Conservation (phyloP, 2,329 filamentous ascomycete species). For the Botrytis cinerea region DNA sequence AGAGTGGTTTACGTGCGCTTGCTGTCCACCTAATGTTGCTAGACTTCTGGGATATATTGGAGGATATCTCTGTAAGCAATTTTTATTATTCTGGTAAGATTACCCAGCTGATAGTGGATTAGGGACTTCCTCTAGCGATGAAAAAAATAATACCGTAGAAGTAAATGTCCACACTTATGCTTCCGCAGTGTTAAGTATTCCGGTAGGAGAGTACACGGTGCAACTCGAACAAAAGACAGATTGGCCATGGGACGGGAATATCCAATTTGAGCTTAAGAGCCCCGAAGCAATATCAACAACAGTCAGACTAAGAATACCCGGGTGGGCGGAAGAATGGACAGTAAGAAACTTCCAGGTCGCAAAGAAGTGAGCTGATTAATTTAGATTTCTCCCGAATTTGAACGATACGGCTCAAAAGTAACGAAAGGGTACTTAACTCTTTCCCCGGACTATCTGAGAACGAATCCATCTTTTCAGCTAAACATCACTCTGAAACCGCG, state of each 20-base stretch:
- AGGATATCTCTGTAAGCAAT: conserved; percentile 55
- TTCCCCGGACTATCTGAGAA: conserved; percentile 44
- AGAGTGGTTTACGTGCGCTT: conserved; percentile 61
- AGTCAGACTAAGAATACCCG: conserved; percentile 55
- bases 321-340: conserved; percentile 49
- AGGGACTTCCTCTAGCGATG: conserved; percentile 22
- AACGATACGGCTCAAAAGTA: conserved; percentile 1
- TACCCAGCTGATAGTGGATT: background rate
- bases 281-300: conserved; percentile 42
- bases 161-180: conserved; percentile 60
- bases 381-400: conserved; percentile 26
- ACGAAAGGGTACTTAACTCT: conserved; percentile 54
- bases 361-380: conserved; percentile 31
- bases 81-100: conserved; percentile 28
- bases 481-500: conserved; percentile 50
- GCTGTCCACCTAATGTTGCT: conserved; percentile 61
- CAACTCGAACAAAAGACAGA: conserved; percentile 52
- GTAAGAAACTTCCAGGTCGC: conserved; percentile 31
- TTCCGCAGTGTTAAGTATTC: conserved; percentile 49
- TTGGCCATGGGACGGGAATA: conserved; percentile 59
- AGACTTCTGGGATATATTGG: conserved; percentile 57
- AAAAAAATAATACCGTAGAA: conserved; percentile 42
- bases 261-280: conserved; percentile 49
- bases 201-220: conserved; percentile 43
- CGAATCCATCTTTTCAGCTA: conserved; percentile 49